Conservation (phyloP, 2,329 filamentous ascomycete species). For the Arthrinium puccinioides region DNA sequence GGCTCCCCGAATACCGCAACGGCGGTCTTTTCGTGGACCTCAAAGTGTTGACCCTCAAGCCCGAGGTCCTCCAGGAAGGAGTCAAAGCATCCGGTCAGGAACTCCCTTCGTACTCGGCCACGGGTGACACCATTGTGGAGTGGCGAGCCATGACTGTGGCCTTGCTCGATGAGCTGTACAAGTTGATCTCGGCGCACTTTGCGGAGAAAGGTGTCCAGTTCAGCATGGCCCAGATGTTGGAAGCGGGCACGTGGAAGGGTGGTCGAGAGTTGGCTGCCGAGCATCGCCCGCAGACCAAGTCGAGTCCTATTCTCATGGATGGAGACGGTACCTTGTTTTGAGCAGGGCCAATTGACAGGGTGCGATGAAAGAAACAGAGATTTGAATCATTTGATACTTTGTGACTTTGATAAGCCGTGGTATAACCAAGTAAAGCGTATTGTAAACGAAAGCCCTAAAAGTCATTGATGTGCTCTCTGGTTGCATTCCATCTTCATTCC, state of each 20-base stretch:
- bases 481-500: too few relatives aligned
- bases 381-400: too few relatives aligned
- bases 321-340: slow-evolving; percentile 79
- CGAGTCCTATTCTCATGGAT: slow-evolving; percentile 74
- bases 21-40: slow-evolving; percentile 83
- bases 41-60: slow-evolving; percentile 71
- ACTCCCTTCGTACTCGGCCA: slow-evolving; percentile 64
- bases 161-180: slow-evolving; percentile 63
- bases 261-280: slow-evolving; percentile 72
- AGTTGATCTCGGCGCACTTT: slow-evolving; percentile 61
- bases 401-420: too few relatives aligned
- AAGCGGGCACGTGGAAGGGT: slow-evolving; percentile 98
- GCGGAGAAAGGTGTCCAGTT: slow-evolving; percentile 60
- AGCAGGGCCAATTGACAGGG: too few relatives aligned
- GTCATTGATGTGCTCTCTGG: too few relatives aligned
- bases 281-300: slow-evolving; percentile 69
- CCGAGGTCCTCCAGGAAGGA: slow-evolving; percentile 61
- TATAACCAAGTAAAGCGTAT: too few relatives aligned
- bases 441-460: too few relatives aligned
- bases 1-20: slow-evolving; percentile 86
- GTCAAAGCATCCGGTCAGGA: slow-evolving; percentile 53
- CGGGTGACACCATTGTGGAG: slow-evolving; percentile 74
- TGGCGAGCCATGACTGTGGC: slow-evolving; percentile 72
- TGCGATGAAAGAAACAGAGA: not conserved
- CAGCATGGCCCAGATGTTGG: slow-evolving; percentile 79